Evolutionary conservation across 1,139 yeast genomes (phyloP), one percentile per base, ranked within the genome.

Genomic region (Geotrichum armillariae): DNA sequence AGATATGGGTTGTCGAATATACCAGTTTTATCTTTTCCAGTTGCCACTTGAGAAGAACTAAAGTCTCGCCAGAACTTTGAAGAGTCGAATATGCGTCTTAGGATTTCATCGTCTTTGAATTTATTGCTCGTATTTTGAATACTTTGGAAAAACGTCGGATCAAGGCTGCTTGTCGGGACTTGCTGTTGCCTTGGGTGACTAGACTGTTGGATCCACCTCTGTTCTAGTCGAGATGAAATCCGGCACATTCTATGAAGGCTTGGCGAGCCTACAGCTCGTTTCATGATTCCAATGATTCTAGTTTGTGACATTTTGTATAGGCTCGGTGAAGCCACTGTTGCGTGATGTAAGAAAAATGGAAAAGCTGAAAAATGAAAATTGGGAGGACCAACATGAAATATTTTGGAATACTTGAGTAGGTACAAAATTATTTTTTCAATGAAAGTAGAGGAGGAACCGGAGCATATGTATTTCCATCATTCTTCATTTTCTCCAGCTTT

Each of bases 1-100:
- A 93, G 71, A 54, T 77, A 78, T 25, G 83, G 83, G 61, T 91
- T 91, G 48, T 76, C 74, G 65, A 93, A 90, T 34, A 93, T 73
- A 0, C 98, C 98, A 0, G 82, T 70, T 44, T 27, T 27, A 27
- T 52, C 34, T 25, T 25, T 25, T 12, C 25, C 20, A 1, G 29
- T 14, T 7, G 25, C 29, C 8, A 14, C 31, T 12, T 22, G 20
- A 31, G 32, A 35, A 9, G 17, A 20, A n/a, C 29, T 41, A 18
- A 46, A 49, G 5, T 33, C 33, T 6, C 25, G 32, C 53, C 53
- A 52, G 31, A 49, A 52, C n/a, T 17, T 34, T 17, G 42, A 31
- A n/a, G 47, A 42, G 22, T 52, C 55, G 35, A 52, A 52, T 7
- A 52, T 47, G 18, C 37, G 39, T 7, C 55, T 40, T 7, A 52